These are phyloP conservation scores for Suhomyces vadensis DNA, from an alignment of 805 yeast species.

Conservation along the genomic window DNA sequence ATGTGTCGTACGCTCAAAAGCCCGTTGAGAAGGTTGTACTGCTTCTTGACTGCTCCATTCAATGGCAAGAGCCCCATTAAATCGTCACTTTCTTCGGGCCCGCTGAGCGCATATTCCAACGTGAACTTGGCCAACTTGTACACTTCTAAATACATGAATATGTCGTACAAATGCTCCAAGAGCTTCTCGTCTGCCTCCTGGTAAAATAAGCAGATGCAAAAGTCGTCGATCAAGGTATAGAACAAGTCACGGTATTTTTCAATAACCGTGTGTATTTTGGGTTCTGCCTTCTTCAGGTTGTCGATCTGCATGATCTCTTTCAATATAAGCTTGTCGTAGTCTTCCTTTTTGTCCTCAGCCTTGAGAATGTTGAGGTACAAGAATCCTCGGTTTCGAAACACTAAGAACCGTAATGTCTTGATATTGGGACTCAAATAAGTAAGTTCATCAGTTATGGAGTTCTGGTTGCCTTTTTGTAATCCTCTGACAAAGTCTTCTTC, in stretches of 20 bases:
- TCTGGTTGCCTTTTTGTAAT: slow-evolving; percentile 37
- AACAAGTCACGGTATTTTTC: slow-evolving; percentile 32
- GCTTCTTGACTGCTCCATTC: slow-evolving; percentile 7
- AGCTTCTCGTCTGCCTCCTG: slow-evolving; percentile 65
- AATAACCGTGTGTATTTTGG: slow-evolving; percentile 22
- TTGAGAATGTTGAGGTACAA: slow-evolving; percentile 51
- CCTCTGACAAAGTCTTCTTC: slow-evolving; percentile 40
- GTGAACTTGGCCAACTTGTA: slow-evolving; percentile 53
- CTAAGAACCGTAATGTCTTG: slow-evolving; percentile 71
- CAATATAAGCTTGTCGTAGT: not conserved
- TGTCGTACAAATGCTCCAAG: slow-evolving; percentile 48
- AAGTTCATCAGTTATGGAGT: slow-evolving; percentile 39
- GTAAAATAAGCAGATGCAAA: slow-evolving; percentile 63
- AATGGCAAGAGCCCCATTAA: slow-evolving; percentile 29
- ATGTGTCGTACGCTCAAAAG: slow-evolving; percentile 2
- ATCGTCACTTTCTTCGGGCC: slow-evolving; percentile 45
- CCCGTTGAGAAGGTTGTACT: slow-evolving; percentile 6
- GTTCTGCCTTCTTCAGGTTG: not conserved
- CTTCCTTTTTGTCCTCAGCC: slow-evolving; percentile 1
- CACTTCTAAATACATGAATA: slow-evolving; percentile 52
- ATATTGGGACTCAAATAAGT: slow-evolving; percentile 64
- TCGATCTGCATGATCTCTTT: slow-evolving; percentile 12
- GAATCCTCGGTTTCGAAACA: slow-evolving; percentile 80
- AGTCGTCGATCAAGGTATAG: slow-evolving; percentile 55
- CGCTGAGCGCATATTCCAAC: slow-evolving; percentile 58